Evolutionary conservation across 1,139 yeast species (phyloP).

Genomic region (Pichiaceae sp.): DNA sequence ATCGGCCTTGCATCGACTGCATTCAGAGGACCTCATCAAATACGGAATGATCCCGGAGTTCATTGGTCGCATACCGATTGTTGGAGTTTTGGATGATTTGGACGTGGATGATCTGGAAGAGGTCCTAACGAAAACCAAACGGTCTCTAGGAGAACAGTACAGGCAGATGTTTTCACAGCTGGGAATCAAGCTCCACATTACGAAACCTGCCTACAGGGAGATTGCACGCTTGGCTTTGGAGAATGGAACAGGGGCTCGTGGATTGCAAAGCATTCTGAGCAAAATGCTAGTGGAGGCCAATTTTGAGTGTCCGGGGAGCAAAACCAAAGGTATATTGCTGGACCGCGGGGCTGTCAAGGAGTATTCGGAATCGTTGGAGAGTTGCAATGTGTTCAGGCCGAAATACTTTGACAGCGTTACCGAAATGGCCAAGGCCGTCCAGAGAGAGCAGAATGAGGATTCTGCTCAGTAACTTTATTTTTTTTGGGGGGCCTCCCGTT

Average conservation of each 20-base stretch:
- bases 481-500: too few relatives aligned
- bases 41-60: conserved; percentile 48
- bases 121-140: conserved; percentile 43
- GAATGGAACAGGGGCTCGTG: conserved; percentile 50
- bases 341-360: conserved; percentile 30
- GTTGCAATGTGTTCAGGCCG: conserved; percentile 26
- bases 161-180: conserved; percentile 39
- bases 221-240: conserved; percentile 36
- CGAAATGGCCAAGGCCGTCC: neutral
- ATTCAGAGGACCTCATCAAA: conserved; percentile 37
- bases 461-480: too few relatives aligned
- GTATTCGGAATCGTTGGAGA: conserved; percentile 22
- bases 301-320: conserved; percentile 46
- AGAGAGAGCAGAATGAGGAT: too few relatives aligned
- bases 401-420: conserved; percentile 23
- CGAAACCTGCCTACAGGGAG: conserved; percentile 33
- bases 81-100: conserved; percentile 37
- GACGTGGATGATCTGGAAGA: conserved; percentile 33
- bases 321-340: conserved; percentile 35
- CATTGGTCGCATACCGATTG: conserved; percentile 44
- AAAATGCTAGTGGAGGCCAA: conserved; percentile 39
- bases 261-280: conserved; percentile 42
- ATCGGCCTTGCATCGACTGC: conserved; percentile 32
- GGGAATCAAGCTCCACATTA: conserved; percentile 38
- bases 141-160: conserved; percentile 41